A percentile compares a stretch with the other conserved stretches of the same genome.
Evolutionary conservation across 192 early-diverging fungal genomes (phyloP).

Genomic region (Gaertneriomyces semiglobifer): DNA sequence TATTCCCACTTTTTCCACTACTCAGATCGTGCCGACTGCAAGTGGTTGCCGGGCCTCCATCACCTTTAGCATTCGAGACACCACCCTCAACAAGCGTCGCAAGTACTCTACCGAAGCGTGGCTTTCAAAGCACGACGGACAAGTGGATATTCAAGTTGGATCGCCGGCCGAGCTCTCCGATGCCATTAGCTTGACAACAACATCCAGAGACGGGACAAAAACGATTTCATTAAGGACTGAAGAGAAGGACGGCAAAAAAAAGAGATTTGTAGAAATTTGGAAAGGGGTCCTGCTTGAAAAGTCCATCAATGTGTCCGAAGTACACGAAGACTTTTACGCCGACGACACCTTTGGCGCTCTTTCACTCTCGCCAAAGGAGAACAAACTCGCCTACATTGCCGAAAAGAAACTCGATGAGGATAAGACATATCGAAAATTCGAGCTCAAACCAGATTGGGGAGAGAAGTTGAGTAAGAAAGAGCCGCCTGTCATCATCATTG

Average conservation of each 20-base stretch:
- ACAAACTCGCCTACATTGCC: conserved; percentile 63
- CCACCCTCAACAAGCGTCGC: conserved; percentile 13
- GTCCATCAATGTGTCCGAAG: conserved; percentile 60
- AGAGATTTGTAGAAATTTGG: conserved; percentile 19
- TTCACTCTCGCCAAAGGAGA: conserved; percentile 57
- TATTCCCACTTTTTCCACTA: conserved; percentile 18
- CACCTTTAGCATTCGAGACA: conserved; percentile 11
- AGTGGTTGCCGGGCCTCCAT: neutral
- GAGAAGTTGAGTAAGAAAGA: conserved; percentile 65
- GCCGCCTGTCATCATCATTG: conserved; percentile 50
- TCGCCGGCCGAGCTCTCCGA: conserved; percentile 17
- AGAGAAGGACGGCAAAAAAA: conserved; percentile 21
- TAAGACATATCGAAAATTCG: conserved; percentile 36
- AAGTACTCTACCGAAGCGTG: neutral
- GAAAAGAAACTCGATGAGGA: conserved; percentile 52
- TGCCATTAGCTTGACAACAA: neutral
- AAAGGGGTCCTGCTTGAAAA: conserved; percentile 41
- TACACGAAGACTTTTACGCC: conserved; percentile 68
- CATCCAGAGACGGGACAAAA: conserved; percentile 2
- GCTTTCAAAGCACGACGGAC: conserved; percentile 2
- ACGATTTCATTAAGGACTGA: conserved; percentile 6
- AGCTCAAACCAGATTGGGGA: conserved; percentile 64
- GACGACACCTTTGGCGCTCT: conserved; percentile 59
- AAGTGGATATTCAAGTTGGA: neutral
- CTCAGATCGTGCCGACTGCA: conserved; percentile 11